phyloP scores from a whole-genome alignment of 371 early-diverging fungal species.

The Mucor circinelloides region DNA sequence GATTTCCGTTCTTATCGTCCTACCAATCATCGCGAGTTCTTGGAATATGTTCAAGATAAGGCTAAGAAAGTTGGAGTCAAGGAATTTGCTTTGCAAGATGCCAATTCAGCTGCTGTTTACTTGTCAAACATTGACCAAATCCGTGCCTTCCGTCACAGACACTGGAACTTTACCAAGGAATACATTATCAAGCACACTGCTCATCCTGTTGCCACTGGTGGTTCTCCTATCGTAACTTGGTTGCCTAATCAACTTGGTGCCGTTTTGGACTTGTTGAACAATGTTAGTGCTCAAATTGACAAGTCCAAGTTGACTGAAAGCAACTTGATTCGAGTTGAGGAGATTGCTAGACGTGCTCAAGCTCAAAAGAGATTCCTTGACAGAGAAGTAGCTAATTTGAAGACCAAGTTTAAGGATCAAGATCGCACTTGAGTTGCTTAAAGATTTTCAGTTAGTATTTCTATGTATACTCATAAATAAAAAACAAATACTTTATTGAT shows the following conservation, averaged over 20 bases:
- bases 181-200: conserved; percentile 79
- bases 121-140: conserved; percentile 82
- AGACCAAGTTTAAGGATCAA: conserved; percentile 34
- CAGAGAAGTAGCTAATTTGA: conserved; percentile 62
- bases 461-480: too few species aligned
- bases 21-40: conserved; percentile 74
- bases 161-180: conserved; percentile 88
- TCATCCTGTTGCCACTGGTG: conserved; percentile 75
- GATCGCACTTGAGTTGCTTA: conserved; percentile 12
- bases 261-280: conserved; percentile 62
- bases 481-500: too few species aligned
- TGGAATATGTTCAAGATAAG: conserved; percentile 65
- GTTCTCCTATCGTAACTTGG: conserved; percentile 64
- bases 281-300: conserved; percentile 49
- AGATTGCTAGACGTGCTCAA: conserved; percentile 58
- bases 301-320: conserved; percentile 48
- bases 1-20: conserved; percentile 85
- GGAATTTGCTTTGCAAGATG: conserved; percentile 54
- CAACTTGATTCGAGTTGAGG: conserved; percentile 56
- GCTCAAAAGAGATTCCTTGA: conserved; percentile 63
- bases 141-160: conserved; percentile 83
- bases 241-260: conserved; percentile 76
- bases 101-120: conserved; percentile 67
- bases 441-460: not conserved
- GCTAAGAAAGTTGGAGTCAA: conserved; percentile 48